Conservation (phyloP, 1,284 basidiomycete species). For the Ustilago trichophora region DNA sequence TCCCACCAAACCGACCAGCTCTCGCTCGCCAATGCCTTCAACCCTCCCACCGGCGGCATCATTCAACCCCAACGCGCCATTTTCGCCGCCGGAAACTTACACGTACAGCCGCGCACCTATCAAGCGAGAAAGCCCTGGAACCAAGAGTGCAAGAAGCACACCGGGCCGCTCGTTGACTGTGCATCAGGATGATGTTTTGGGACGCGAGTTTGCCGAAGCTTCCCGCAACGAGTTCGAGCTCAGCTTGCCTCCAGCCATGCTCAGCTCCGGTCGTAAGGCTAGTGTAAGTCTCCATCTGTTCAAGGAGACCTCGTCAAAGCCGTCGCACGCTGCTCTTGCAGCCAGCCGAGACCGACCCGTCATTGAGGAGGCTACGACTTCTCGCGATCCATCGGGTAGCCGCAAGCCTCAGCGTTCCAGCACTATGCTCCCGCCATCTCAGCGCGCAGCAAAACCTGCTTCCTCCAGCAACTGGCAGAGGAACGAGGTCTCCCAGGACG, state of each 20-base stretch:
- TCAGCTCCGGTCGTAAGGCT: slow-evolving; percentile 59
- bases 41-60: slow-evolving; percentile 2
- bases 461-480: slow-evolving; percentile 4
- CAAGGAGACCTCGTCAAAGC: slow-evolving; percentile 53
- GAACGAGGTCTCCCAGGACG: not conserved
- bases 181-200: slow-evolving; percentile 21
- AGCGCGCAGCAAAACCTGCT: slow-evolving; percentile 3
- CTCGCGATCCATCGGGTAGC: slow-evolving; percentile 1
- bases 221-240: slow-evolving; percentile 39
- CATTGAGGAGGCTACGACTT: slow-evolving; percentile 14
- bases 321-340: slow-evolving; percentile 25
- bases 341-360: slow-evolving; percentile 19
- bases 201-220: slow-evolving; percentile 19
- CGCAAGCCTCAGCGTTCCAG: slow-evolving; percentile 19
- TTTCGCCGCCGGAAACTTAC: slow-evolving; percentile 38
- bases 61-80: slow-evolving; percentile 21
- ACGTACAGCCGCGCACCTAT: slow-evolving; percentile 25
- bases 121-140: slow-evolving; percentile 35
- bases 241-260: slow-evolving; percentile 48
- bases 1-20: slow-evolving; percentile 8
- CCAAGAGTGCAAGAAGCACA: slow-evolving; percentile 46
- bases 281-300: slow-evolving; percentile 60
- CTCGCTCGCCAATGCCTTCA: slow-evolving; percentile 5
- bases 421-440: slow-evolving; percentile 14
- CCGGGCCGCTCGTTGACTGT: slow-evolving; percentile 33